Base-by-base conservation (phyloP, 805 yeast genomes). In the Starmerella bacillaris region DNA sequence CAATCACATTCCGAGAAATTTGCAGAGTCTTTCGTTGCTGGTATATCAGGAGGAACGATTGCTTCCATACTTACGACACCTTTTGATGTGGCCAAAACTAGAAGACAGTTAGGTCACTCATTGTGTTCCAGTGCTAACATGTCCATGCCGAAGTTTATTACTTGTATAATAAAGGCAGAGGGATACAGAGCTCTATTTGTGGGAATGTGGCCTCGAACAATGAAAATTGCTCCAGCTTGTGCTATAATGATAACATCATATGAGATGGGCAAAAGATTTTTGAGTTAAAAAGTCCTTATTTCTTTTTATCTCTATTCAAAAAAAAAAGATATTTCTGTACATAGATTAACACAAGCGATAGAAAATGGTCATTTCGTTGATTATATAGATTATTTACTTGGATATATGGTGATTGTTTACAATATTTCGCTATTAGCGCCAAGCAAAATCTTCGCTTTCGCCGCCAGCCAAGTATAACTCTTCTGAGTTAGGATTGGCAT, bases 171-270 rank as follows among this genome's bases (percentile, higher is more conserved):
- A 36, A 63, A 55, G 45, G 65, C 59, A 16, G 98, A 89, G 55
- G 98, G 98, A 0, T 31, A 70, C n/a, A 51, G 63, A 4, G 86
- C 95, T 0, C 58, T 89, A n/a, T 89, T 77, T 51, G 78, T 79
- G 24, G 98, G 98, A 0, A 58, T 83, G 26, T 61, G 70, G 2
- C 96, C 96, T 0, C 66, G 98, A 44, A 68, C 86, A 5, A 58
- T 86, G 54, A 89, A 89, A 52, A 78, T 89, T 19, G 94, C 95
- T 0, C 96, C 98, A 8, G 74, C 94, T 12, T 89, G 98, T 65
- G 98, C 98, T 2, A 86, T 89, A 26, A 89, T 89, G 98, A 83
- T 89, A 30, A 80, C 95, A 9, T 76, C 89, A 27, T 89, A 89
- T 53, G 98, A 89, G 54, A 61, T 84, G 30, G 78, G 92, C 19